Evolutionary conservation across 129 eudicot genomes (phyloP).

Genomic region (Escallonia rubra): DNA sequence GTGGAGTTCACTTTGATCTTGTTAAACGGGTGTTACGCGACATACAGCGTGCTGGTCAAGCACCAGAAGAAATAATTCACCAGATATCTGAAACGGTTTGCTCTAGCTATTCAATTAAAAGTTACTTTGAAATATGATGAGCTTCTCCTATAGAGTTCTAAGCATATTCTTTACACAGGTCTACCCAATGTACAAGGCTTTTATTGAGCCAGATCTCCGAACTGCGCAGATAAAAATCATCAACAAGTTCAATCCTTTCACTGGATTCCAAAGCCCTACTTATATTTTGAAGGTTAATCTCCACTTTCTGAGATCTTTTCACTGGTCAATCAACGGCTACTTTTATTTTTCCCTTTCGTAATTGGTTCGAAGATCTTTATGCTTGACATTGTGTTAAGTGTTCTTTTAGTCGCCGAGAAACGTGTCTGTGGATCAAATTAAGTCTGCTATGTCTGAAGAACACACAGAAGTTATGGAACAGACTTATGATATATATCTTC

Average conservation of each 20-base stretch:
- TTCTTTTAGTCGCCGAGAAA: slow-evolving; percentile 60
- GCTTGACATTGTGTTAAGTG: slow-evolving; percentile 6
- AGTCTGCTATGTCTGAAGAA: slow-evolving; percentile 56
- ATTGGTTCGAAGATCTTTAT: too few relatives aligned
- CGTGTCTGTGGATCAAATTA: slow-evolving; percentile 65
- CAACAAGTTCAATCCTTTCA: slow-evolving; percentile 91
- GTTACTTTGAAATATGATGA: neutral
- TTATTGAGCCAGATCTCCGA: slow-evolving; percentile 93
- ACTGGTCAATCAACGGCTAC: neutral
- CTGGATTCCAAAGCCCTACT: slow-evolving; percentile 91
- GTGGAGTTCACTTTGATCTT: slow-evolving; percentile 98
- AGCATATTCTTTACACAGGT: slow-evolving; percentile 55
- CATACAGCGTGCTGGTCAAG: slow-evolving; percentile 98
- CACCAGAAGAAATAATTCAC: slow-evolving; percentile 92
- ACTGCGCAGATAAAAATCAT: slow-evolving; percentile 89
- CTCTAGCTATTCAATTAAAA: slow-evolving; percentile 6
- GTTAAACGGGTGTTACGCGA: slow-evolving; percentile 95
- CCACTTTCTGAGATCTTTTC: slow-evolving; percentile 12
- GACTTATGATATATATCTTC: slow-evolving; percentile 85
- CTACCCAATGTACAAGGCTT: slow-evolving; percentile 98
- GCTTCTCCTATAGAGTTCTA: neutral
- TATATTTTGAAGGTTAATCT: slow-evolving; percentile 72
- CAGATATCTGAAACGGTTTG: slow-evolving; percentile 96
- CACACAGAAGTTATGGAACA: slow-evolving; percentile 57
- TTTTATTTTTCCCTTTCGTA: too few relatives aligned